phyloP scores from a whole-genome alignment of 441 rosid species.

The Erodium chrysanthum region DNA sequence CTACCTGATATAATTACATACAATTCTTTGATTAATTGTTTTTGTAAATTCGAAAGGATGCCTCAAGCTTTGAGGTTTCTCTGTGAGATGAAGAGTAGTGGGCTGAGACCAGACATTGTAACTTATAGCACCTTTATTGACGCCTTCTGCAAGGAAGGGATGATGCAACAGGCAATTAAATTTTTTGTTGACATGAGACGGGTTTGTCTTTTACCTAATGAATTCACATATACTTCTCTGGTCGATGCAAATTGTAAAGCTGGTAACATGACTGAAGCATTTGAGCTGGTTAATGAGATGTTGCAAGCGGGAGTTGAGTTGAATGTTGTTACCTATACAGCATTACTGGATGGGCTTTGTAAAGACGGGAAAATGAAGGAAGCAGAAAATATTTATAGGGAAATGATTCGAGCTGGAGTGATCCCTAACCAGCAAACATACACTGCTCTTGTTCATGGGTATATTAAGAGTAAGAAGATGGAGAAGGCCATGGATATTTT shows the following conservation, averaged over 20 bases:
- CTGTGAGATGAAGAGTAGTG: conserved; percentile 41
- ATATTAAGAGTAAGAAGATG: conserved; percentile 42
- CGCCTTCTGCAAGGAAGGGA: conserved; percentile 59
- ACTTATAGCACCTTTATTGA: conserved; percentile 65
- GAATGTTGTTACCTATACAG: conserved; percentile 54
- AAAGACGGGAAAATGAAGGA: conserved; percentile 39
- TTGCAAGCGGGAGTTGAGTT: conserved; percentile 31
- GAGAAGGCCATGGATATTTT: conserved; percentile 39
- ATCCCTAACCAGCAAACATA: conserved; percentile 46
- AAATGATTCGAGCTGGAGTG: conserved; percentile 36
- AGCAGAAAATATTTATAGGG: conserved; percentile 49
- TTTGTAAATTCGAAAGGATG: conserved; percentile 39
- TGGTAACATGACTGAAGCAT: conserved; percentile 42
- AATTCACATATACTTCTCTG: conserved; percentile 54
- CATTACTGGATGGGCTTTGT: conserved; percentile 53
- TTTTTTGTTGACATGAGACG: conserved; percentile 60
- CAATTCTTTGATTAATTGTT: conserved; percentile 53
- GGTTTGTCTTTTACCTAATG: conserved; percentile 55
- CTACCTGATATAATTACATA: conserved; percentile 56
- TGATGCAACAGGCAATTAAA: conserved; percentile 57
- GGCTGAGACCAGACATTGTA: conserved; percentile 49
- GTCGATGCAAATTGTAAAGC: conserved; percentile 61
- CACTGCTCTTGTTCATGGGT: conserved; percentile 54
- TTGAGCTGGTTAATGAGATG: conserved; percentile 58
- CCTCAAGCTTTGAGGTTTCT: conserved; percentile 40